Conservation (phyloP, 805 yeast species). For the Yamadazyma nakazawae region DNA sequence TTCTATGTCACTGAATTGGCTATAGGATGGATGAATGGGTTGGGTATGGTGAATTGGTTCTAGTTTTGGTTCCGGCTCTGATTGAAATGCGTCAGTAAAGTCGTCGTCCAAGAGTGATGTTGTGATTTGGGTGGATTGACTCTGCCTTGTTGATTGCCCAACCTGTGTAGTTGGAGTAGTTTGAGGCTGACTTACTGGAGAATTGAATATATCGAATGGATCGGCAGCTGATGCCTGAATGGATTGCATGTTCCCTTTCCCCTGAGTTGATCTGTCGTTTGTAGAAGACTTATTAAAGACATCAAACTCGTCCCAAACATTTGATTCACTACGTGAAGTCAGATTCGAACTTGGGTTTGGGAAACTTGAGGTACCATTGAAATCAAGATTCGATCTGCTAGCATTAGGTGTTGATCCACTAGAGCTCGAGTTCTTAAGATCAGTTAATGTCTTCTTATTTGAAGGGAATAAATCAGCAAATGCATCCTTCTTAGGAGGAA, state of each 20-base stretch:
- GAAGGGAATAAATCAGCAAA: slow-evolving; percentile 42
- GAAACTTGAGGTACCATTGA: not conserved
- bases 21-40: not conserved
- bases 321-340: not conserved
- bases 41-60: not conserved
- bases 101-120: slow-evolving; percentile 38
- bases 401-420: not conserved
- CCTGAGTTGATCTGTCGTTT: not conserved
- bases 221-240: not conserved
- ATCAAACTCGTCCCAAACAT: slow-evolving; percentile 11
- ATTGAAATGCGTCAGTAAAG: slow-evolving; percentile 36
- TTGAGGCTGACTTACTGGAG: not conserved
- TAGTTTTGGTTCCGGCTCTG: slow-evolving; percentile 10
- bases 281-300: slow-evolving; percentile 5
- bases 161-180: not conserved
- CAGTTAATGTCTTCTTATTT: slow-evolving; percentile 17
- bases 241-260: not conserved
- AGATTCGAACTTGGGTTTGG: not conserved
- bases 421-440: slow-evolving; percentile 5
- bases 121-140: not conserved
- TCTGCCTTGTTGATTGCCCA: not conserved
- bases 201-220: not conserved
- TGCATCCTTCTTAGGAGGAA: slow-evolving; percentile 43
- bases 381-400: not conserved
- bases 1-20: not conserved